phyloP scores from a whole-genome alignment of 2,329 filamentous ascomycete genomes.

The Penicillium expansum region DNA sequence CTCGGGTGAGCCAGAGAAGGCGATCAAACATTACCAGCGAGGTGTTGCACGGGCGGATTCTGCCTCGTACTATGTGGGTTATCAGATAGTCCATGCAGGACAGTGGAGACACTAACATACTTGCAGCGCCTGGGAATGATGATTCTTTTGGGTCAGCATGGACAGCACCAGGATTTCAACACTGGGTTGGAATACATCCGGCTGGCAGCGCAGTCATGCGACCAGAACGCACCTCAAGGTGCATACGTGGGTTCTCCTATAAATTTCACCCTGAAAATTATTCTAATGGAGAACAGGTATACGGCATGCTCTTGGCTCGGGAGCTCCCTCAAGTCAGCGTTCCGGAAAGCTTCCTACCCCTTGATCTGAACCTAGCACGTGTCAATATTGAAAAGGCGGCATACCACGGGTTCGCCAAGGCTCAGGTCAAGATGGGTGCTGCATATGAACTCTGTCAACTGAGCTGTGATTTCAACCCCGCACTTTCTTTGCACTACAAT shows the following conservation, averaged over 20 bases:
- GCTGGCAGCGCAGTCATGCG: slow-evolving; percentile 77
- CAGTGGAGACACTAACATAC: slow-evolving; percentile 16
- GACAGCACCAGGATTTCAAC: slow-evolving; percentile 76
- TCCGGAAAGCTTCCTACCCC: slow-evolving; percentile 67
- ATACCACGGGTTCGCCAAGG: slow-evolving; percentile 92
- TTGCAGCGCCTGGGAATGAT: slow-evolving; percentile 90
- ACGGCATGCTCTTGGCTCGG: slow-evolving; percentile 87
- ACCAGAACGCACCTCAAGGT: slow-evolving; percentile 95
- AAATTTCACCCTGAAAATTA: background rate
- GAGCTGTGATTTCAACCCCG: slow-evolving; percentile 90
- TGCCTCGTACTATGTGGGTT: slow-evolving; percentile 67
- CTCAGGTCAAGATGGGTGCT: slow-evolving; percentile 94
- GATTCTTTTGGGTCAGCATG: slow-evolving; percentile 90
- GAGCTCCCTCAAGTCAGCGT: slow-evolving; percentile 89
- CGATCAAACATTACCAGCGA: slow-evolving; percentile 82
- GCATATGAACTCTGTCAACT: slow-evolving; percentile 93
- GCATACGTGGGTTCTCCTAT: slow-evolving; percentile 63
- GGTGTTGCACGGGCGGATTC: slow-evolving; percentile 81
- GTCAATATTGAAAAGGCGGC: slow-evolving; percentile 95
- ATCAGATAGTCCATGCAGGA: slow-evolving; percentile 7
- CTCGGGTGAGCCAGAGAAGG: slow-evolving; percentile 87
- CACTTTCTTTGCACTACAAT: slow-evolving; percentile 92
- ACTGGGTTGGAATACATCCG: slow-evolving; percentile 79
- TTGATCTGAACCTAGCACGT: slow-evolving; percentile 70
- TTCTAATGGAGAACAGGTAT: slow-evolving; percentile 52